Conservation (phyloP, 192 early-diverging fungal genomes). For the Rhizophagus clarus region DNA sequence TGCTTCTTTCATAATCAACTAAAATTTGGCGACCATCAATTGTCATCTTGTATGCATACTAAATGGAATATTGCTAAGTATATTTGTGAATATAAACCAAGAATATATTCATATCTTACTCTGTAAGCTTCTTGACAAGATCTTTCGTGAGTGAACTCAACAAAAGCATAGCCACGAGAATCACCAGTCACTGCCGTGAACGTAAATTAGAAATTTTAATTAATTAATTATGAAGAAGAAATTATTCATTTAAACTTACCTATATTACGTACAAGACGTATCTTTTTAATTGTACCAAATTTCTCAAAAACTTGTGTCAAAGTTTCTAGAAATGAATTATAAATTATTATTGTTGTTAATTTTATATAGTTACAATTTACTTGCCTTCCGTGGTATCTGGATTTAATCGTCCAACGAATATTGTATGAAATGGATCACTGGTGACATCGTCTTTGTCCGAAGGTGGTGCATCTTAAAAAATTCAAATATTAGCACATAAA, state of each 20-base stretch:
- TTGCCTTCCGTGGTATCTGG: constrained; percentile 42
- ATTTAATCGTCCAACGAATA: constrained; percentile 45
- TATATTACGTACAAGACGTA: constrained; percentile 36
- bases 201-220: background rate
- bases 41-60: constrained; percentile 30
- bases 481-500: background rate
- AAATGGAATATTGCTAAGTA: background rate
- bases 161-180: constrained; percentile 45
- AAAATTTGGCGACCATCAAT: constrained; percentile 41
- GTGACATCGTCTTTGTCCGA: constrained; percentile 9
- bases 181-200: constrained; percentile 37
- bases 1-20: constrained; percentile 44
- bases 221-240: background rate
- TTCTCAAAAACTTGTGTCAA: constrained; percentile 34
- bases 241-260: background rate
- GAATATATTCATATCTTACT: background rate
- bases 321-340: constrained; percentile 24
- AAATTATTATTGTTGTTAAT: background rate
- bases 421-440: constrained; percentile 37
- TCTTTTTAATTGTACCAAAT: constrained; percentile 33
- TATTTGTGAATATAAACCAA: background rate
- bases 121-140: constrained; percentile 40
- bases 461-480: constrained; percentile 35
- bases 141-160: constrained; percentile 29
- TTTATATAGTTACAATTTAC: background rate